These are phyloP conservation scores for Coemansia sp. DNA, from an alignment of 192 early-diverging fungal species.

Conservation along the genomic window DNA sequence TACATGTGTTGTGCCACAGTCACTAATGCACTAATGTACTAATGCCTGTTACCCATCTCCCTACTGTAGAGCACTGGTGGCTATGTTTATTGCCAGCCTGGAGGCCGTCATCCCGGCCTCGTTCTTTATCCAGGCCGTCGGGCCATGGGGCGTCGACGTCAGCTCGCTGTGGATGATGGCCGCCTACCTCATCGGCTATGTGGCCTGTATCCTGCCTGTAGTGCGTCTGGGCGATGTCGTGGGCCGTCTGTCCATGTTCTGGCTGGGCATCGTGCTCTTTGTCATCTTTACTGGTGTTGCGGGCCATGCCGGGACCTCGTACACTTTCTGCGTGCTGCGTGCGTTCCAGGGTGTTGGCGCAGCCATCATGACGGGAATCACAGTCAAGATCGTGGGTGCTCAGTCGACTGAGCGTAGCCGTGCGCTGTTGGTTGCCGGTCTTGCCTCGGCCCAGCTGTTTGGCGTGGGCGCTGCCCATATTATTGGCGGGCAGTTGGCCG, in stretches of 20 bases:
- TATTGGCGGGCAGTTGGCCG: slow-evolving; percentile 35
- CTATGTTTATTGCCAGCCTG: slow-evolving; percentile 21
- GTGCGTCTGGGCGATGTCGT: slow-evolving; percentile 23
- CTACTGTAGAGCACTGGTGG: slow-evolving; percentile 31
- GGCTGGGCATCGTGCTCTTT: slow-evolving; percentile 27
- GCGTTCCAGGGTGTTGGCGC: slow-evolving; percentile 41
- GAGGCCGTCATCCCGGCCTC: slow-evolving; percentile 27
- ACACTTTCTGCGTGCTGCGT: slow-evolving; percentile 30
- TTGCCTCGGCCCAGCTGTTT: slow-evolving; percentile 35
- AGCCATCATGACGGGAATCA: slow-evolving; percentile 21
- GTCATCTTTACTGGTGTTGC: slow-evolving; percentile 27
- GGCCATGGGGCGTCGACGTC: slow-evolving; percentile 30
- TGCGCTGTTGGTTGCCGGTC: slow-evolving; percentile 17
- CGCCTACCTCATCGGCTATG: slow-evolving; percentile 43
- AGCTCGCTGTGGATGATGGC: slow-evolving; percentile 47
- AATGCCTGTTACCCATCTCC: background rate
- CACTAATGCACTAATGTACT: background rate
- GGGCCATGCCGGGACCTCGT: slow-evolving; percentile 12
- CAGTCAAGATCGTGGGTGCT: slow-evolving; percentile 8
- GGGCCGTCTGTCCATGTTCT: slow-evolving; percentile 26
- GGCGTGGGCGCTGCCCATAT: slow-evolving; percentile 36
- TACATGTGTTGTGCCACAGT: background rate
- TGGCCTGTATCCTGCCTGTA: slow-evolving; percentile 24
- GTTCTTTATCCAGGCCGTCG: slow-evolving; percentile 41
- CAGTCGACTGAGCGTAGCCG: slow-evolving; percentile 28